Conservation (phyloP, 768 basidiomycete species). For the Psilocybe sp. region DNA sequence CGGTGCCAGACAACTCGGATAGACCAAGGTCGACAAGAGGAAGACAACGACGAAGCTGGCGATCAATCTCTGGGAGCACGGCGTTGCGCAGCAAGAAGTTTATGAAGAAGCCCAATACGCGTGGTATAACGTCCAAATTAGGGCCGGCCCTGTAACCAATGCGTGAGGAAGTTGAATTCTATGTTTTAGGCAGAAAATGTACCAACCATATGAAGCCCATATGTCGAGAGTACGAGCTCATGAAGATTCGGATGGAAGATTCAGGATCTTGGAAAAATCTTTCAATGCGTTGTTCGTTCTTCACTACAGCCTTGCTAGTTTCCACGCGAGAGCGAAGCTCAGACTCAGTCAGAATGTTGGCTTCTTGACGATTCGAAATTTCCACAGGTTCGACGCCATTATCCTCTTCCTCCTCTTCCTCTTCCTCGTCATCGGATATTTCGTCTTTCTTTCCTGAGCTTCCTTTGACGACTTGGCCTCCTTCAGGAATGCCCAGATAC, state of each 20-base stretch:
- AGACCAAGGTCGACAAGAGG: constrained; percentile 38
- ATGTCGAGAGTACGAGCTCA: constrained; percentile 66
- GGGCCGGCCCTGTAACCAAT: constrained; percentile 32
- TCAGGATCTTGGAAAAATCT: constrained; percentile 66
- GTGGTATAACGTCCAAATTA: constrained; percentile 40
- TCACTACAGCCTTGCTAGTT: constrained; percentile 21
- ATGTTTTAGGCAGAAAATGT: background rate
- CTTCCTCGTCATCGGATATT: constrained; percentile 27
- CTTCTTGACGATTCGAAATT: background rate
- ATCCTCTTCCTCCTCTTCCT: constrained; percentile 28
- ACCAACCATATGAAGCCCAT: constrained; percentile 71
- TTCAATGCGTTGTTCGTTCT: constrained; percentile 44
- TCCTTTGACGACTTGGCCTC: constrained; percentile 11
- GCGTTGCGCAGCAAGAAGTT: constrained; percentile 42
- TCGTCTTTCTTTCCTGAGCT: constrained; percentile 10
- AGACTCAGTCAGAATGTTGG: constrained; percentile 6
- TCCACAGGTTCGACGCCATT: constrained; percentile 3
- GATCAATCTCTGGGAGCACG: constrained; percentile 41
- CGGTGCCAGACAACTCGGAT: constrained; percentile 50
- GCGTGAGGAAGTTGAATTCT: constrained; percentile 1
- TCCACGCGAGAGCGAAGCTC: background rate
- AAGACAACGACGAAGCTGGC: constrained; percentile 44
- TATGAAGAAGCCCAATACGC: constrained; percentile 42
- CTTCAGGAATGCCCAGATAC: constrained; percentile 49
- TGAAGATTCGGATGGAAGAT: constrained; percentile 54